Percentiles rank a stretch among this genome's conserved stretches.
These are phyloP conservation scores for Mortierella sp. DNA, from an alignment of 371 early-diverging fungal genomes.

Conservation along the genomic window DNA sequence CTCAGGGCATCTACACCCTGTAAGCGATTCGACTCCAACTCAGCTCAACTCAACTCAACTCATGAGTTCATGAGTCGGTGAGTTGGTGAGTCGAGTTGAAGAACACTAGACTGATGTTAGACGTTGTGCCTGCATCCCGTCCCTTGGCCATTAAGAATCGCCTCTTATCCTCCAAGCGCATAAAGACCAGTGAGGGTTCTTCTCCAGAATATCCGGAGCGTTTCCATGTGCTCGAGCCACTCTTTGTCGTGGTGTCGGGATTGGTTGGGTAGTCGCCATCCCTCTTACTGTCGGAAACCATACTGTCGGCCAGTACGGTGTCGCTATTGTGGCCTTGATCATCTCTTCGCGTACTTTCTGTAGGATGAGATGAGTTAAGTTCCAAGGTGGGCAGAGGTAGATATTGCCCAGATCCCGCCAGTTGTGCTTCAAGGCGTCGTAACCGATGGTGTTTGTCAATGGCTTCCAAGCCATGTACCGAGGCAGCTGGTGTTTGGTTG, in stretches of 20 bases:
- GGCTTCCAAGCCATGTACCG: no score
- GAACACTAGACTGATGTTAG: no score
- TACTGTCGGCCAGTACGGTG: constrained; percentile 13
- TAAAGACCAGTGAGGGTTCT: no score
- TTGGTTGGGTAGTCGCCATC: constrained; percentile 7
- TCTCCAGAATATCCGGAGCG: constrained; percentile 11
- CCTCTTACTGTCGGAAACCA: background rate
- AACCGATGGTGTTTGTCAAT: no score
- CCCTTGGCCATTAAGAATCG: background rate
- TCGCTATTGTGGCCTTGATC: constrained; percentile 10
- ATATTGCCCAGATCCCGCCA: constrained; percentile 19
- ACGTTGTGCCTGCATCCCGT: constrained; percentile 9
- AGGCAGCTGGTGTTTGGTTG: no score
- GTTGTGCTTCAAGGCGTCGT: constrained; percentile 5
- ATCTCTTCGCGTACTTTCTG: constrained; percentile 10
- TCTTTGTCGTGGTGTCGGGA: constrained; percentile 1
- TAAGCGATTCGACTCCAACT: no score
- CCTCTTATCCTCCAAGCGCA: constrained; percentile 9
- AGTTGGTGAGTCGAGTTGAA: no score
- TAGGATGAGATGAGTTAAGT: constrained; percentile 5
- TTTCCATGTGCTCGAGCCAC: constrained; percentile 22
- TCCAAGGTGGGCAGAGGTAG: constrained; percentile 24
- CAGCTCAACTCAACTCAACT: no score
- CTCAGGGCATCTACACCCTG: no score
- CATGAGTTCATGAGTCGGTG: no score